Evolutionary conservation across 2,329 filamentous ascomycete genomes (phyloP).

Genomic region (Penicillium verrucosum): DNA sequence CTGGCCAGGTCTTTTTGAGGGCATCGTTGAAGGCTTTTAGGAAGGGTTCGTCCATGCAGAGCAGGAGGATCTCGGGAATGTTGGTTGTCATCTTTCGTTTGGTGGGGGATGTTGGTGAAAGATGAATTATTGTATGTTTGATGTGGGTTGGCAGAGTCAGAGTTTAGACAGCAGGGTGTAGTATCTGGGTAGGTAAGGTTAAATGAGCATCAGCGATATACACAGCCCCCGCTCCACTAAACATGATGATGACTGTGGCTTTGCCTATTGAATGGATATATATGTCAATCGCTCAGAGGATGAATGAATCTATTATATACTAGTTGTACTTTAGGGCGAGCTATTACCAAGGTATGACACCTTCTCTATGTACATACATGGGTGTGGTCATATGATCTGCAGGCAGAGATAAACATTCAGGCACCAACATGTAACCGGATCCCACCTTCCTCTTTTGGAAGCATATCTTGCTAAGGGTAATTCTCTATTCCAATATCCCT

Average conservation of each 20-base stretch:
- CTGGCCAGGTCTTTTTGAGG: slow-evolving; percentile 30
- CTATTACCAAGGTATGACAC: too few relatives aligned
- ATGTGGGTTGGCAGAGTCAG: background rate
- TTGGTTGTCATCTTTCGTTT: slow-evolving; percentile 23
- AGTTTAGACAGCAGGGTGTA: background rate
- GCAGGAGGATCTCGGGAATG: slow-evolving; percentile 43
- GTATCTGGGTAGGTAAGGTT: background rate
- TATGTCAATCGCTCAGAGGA: background rate
- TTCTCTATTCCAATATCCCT: too few relatives aligned
- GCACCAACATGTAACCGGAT: background rate
- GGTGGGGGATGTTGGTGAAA: background rate
- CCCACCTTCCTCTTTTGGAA: background rate
- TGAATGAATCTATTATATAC: too few relatives aligned
- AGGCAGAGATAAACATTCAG: background rate
- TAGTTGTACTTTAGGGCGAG: background rate
- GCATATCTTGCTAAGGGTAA: too few relatives aligned
- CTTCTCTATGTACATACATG: too few relatives aligned
- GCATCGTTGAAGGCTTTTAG: slow-evolving; percentile 43
- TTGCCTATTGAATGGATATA: background rate
- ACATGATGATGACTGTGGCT: background rate
- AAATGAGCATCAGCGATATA: background rate
- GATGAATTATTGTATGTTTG: background rate
- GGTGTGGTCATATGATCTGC: too few relatives aligned
- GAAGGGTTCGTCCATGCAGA: slow-evolving; percentile 42
- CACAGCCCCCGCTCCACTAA: background rate